Evolutionary conservation across 345 rosid species (phyloP), one percentile per base, ranked within the genome.

Genomic region (Adansonia digitata): DNA sequence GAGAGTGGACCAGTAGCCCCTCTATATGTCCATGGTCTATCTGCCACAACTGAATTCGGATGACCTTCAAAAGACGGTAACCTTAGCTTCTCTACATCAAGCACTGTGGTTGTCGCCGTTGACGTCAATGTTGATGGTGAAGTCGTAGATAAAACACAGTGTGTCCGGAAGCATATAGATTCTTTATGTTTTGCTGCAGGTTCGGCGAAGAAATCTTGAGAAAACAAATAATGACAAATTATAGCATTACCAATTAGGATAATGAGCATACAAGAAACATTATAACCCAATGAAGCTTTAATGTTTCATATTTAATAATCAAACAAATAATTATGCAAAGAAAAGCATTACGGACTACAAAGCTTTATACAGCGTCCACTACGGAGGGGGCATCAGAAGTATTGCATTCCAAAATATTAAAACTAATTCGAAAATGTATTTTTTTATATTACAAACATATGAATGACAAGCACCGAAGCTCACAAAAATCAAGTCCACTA

Each of bases 31-130:
- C 98, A 95, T 49, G 83, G 87, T 73, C 86, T 81, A 63, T 84
- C 81, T 3, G 88, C 76, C 63, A 82, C 27, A 43, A 82, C 69
- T 71, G 93, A 80, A 80, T 84, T 83, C 60, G 90, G 79, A 78
- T 81, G 83, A 80, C 86, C 74, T 77, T 88, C 89, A 69, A 91
- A 79, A 79, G 94, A 88, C 61, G 97, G 85, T 62, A 93, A 82
- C 82, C 94, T 89, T 75, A 93, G 85, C 86, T 88, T 90, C 74
- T 91, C 91, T 77, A 92, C 82, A 72, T 90, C 97, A 82, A 89
- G 86, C 72, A 82, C 78, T 7, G 91, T 49, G 42, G 92, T 77
- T 69, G 90, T 59, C 53, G 81, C 55, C 12, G 82, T 56, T 40
- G 80, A 46, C 17, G 83, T 67, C 3, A n/a, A 60, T 6, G 77